Evolutionary conservation across 2,329 filamentous ascomycete species (phyloP).

Genomic region (Colletotrichum musae): DNA sequence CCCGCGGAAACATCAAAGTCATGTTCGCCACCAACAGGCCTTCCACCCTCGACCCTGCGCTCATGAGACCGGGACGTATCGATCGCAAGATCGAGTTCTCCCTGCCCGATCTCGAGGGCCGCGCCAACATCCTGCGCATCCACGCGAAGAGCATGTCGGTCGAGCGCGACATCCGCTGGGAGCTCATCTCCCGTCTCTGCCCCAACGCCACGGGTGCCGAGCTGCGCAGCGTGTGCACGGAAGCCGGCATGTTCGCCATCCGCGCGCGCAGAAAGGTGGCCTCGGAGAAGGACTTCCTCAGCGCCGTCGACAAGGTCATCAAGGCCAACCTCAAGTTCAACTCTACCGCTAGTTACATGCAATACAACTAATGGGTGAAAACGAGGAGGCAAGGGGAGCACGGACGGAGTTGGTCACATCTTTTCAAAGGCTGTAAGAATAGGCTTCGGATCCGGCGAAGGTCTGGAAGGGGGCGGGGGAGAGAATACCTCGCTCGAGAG

Average conservation of each 20-base stretch:
- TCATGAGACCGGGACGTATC: constrained; percentile 97
- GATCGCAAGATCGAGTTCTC: constrained; percentile 99
- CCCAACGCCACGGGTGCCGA: constrained; percentile 98
- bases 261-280: constrained; percentile 95
- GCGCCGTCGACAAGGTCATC: constrained; percentile 99
- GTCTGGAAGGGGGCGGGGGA: constrained; percentile 29
- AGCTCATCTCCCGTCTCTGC: constrained; percentile 96
- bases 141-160: constrained; percentile 99
- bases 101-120: constrained; percentile 94
- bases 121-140: constrained; percentile 97
- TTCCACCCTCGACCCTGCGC: constrained; percentile 93
- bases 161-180: constrained; percentile 98
- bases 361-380: constrained; percentile 84
- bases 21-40: constrained; percentile 99
- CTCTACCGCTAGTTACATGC: constrained; percentile 97
- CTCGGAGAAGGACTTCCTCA: constrained; percentile 98
- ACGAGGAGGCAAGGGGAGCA: constrained; percentile 6
- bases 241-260: constrained; percentile 99
- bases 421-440: constrained; percentile 44
- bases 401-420: constrained; percentile 29
- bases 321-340: constrained; percentile 99
- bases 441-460: constrained; percentile 40
- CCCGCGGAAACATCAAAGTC: constrained; percentile 98
- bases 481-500: constrained; percentile 35
- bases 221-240: constrained; percentile 94